Conservation (phyloP, 805 yeast genomes). For the Vanderwaltozyma tropicalis region DNA sequence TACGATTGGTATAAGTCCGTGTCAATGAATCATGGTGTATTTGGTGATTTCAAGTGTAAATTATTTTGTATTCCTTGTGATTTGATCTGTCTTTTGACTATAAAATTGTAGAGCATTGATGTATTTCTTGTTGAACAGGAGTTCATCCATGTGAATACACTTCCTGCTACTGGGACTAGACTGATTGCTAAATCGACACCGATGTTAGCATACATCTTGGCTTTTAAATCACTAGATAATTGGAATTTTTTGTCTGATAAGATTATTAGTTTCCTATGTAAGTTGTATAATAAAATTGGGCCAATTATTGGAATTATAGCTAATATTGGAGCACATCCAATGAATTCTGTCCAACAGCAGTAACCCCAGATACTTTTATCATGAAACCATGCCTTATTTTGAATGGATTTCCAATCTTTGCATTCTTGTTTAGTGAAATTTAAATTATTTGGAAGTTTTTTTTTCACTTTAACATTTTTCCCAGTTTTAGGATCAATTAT, state of each 20-base stretch:
- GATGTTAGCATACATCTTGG: slow-evolving; percentile 70
- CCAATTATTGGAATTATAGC: slow-evolving; percentile 76
- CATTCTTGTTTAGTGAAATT: slow-evolving; percentile 49
- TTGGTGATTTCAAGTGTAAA: too few relatives aligned
- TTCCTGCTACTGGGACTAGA: slow-evolving; percentile 73
- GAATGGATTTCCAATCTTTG: slow-evolving; percentile 63
- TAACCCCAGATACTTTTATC: slow-evolving; percentile 79
- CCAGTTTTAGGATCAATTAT: slow-evolving; percentile 7
- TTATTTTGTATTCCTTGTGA: too few relatives aligned
- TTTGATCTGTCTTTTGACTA: slow-evolving; percentile 18
- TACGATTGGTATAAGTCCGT: too few relatives aligned
- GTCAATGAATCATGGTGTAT: too few relatives aligned
- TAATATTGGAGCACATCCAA: slow-evolving; percentile 69
- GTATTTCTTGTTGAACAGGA: slow-evolving; percentile 87
- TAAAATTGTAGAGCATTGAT: slow-evolving; percentile 50
- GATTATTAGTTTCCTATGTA: slow-evolving; percentile 56
- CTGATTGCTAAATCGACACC: slow-evolving; percentile 62
- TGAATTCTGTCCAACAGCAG: slow-evolving; percentile 48
- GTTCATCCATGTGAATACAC: slow-evolving; percentile 67
- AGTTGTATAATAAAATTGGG: slow-evolving; percentile 66
- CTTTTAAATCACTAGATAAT: slow-evolving; percentile 47
- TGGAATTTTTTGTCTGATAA: slow-evolving; percentile 48
- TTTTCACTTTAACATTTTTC: slow-evolving; percentile 23
- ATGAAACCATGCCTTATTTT: slow-evolving; percentile 74
- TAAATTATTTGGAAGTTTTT: slow-evolving; percentile 41